Conservation (phyloP, 192 early-diverging fungal genomes). For the Phycomyces blakesleeanus region DNA sequence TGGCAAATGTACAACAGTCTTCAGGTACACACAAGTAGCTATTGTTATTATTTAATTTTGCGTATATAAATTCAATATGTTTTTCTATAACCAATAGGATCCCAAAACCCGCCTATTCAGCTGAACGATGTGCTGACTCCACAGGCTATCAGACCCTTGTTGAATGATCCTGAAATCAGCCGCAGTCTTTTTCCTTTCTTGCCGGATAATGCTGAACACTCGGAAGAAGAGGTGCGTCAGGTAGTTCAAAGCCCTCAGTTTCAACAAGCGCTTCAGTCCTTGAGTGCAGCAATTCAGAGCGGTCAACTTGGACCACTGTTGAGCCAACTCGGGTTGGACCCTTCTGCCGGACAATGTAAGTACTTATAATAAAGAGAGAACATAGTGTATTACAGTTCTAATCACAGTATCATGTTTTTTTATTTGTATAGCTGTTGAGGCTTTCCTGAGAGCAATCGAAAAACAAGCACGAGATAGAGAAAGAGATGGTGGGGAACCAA, state of each 20-base stretch:
- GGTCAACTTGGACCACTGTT: constrained; percentile 20
- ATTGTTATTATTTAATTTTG: too few species aligned
- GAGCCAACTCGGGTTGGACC: constrained; percentile 17
- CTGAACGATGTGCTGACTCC: constrained; percentile 6
- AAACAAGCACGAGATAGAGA: not conserved
- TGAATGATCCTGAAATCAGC: constrained; percentile 6
- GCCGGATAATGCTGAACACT: constrained; percentile 9
- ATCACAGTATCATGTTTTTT: not conserved
- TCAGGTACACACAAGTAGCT: too few species aligned
- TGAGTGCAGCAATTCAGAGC: constrained; percentile 16
- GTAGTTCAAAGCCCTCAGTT: constrained; percentile 19
- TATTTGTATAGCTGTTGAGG: not conserved
- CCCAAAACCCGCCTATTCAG: not conserved
- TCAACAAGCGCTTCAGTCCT: constrained; percentile 14
- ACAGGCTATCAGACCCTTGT: constrained; percentile 9
- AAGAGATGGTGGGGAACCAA: not conserved
- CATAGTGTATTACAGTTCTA: not conserved
- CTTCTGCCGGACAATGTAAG: constrained; percentile 14
- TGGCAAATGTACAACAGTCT: not conserved
- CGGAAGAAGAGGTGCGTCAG: constrained; percentile 19
- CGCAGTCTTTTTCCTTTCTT: constrained; percentile 22
- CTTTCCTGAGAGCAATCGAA: not conserved
- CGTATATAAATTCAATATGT: too few species aligned
- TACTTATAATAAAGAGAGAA: not conserved
- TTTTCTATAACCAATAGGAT: too few species aligned